A percentile compares a stretch with the other conserved stretches of the same genome.
Conservation (phyloP, 2,329 filamentous ascomycete species). For the Fusarium phyllophilum region DNA sequence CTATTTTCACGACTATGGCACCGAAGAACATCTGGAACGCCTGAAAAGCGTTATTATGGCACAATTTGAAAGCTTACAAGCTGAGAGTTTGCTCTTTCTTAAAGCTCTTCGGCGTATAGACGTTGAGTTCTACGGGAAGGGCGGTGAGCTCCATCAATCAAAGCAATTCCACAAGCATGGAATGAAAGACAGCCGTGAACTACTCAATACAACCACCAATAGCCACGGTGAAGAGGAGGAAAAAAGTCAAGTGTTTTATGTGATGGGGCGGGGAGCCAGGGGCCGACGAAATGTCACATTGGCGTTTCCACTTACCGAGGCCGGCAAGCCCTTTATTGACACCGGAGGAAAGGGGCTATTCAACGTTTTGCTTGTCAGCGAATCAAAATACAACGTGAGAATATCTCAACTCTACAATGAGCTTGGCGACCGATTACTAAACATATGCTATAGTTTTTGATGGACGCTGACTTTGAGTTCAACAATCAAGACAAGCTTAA, state of each 20-base stretch:
- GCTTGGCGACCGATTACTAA: neutral
- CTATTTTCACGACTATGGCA: neutral
- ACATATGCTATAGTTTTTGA: neutral
- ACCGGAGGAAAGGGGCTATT: accelerated
- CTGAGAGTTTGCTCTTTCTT: neutral
- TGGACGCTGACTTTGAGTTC: accelerated
- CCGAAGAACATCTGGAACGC: neutral
- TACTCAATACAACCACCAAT: accelerated
- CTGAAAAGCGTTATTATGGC: accelerated
- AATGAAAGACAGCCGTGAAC: neutral
- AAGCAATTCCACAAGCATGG: accelerated
- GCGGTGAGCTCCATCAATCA: neutral
- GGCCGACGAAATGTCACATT: neutral
- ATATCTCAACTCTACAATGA: neutral
- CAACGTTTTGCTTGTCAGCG: neutral
- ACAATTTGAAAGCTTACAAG: neutral
- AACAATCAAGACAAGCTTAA: neutral
- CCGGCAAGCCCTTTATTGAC: accelerated
- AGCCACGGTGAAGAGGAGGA: accelerated
- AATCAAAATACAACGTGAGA: neutral
- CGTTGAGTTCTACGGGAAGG: neutral
- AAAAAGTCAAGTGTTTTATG: accelerated
- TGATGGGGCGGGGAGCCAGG: accelerated
- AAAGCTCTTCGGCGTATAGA: accelerated
- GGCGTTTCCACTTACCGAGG: neutral